Evolutionary conservation across 257 asterid genomes (phyloP), one percentile per base, ranked within the genome.

Genomic region (Solanum piurae): DNA sequence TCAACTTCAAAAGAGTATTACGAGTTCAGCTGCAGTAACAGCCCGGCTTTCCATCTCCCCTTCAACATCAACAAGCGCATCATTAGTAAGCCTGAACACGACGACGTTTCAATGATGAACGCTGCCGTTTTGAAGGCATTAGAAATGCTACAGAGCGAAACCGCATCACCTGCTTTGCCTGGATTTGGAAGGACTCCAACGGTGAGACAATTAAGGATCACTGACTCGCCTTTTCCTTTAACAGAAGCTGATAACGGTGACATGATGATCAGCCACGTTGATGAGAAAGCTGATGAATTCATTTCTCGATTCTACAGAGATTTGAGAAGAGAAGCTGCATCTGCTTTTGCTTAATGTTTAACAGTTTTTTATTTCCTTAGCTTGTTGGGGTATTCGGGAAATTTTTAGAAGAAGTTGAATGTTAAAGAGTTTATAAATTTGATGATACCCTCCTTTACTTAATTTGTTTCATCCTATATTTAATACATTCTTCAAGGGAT

Each of bases 11-110:
- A 83, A 34, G 95, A 93, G 92, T 92, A 94, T 95, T 91, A 94
- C 89, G 98, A 95, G 92, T 95, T 94, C 91, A 96, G 98, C 90
- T 95, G 98, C 94, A 91, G 95, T 36, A 91, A 89, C 92, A 94
- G 94, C 88, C 93, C 91, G 77, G 77, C 84, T 90, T 83, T 91
- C 85, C 89, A 66, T 40, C 90, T 90, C 23, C 94, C 94, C 14
- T 91, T 93, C 42, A 72, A 89, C 80, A 74, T 90, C 72, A 89
- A 72, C 84, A 94, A 92, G 88, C 55, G 89, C 86, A 69, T 14
- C 86, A 69, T 14, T 69, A 88, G 21, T 29, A 49, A 79, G 64
- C 92, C 87, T 66, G 75, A 84, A 3, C 2, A 13, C 20, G 86
- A 77, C 2, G 89, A 76, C 83, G 42, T 91, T 88, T 6, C 46